Conservation (phyloP, 2,329 filamentous ascomycete species). For the Phyllosticta capitalensis region DNA sequence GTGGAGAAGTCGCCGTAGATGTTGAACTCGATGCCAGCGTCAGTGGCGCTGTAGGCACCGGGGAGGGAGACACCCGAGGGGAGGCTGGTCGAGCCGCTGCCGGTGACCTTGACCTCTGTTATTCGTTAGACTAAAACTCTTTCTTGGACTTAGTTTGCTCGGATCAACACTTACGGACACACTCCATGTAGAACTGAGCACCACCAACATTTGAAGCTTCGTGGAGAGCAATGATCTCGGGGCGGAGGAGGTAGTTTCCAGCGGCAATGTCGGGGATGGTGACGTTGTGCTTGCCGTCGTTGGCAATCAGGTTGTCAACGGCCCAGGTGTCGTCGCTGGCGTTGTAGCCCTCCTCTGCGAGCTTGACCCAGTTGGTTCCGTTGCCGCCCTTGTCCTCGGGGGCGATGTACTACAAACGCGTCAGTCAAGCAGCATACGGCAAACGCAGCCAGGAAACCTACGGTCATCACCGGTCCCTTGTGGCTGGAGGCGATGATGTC, state of each 20-base stretch:
- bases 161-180: constrained; percentile 18
- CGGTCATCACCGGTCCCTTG: constrained; percentile 44
- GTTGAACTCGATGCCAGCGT: constrained; percentile 34
- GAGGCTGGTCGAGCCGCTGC: constrained; percentile 14
- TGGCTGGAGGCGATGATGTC: constrained; percentile 46
- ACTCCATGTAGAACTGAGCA: constrained; percentile 38
- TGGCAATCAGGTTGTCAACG: constrained; percentile 31
- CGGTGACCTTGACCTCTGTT: neutral
- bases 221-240: constrained; percentile 38
- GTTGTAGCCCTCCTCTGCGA: constrained; percentile 32
- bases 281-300: constrained; percentile 34
- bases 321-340: constrained; percentile 26
- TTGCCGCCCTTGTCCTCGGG: constrained; percentile 34
- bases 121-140: too few species aligned
- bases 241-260: constrained; percentile 35
- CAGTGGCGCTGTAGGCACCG: constrained; percentile 29
- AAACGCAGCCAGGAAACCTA: too few species aligned
- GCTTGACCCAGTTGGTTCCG: constrained; percentile 44
- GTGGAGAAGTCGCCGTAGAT: constrained; percentile 28
- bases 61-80: constrained; percentile 39
- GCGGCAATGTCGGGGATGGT: constrained; percentile 31
- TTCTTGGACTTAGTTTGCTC: neutral
- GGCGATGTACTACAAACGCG: too few species aligned
- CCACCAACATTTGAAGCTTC: constrained; percentile 27
- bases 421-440: too few species aligned